A percentile compares a stretch with the other conserved stretches of the same genome.
These are phyloP conservation scores for Trypanosoma vivax DNA, from an alignment of 208 protist genomes.

Conservation along the genomic window DNA sequence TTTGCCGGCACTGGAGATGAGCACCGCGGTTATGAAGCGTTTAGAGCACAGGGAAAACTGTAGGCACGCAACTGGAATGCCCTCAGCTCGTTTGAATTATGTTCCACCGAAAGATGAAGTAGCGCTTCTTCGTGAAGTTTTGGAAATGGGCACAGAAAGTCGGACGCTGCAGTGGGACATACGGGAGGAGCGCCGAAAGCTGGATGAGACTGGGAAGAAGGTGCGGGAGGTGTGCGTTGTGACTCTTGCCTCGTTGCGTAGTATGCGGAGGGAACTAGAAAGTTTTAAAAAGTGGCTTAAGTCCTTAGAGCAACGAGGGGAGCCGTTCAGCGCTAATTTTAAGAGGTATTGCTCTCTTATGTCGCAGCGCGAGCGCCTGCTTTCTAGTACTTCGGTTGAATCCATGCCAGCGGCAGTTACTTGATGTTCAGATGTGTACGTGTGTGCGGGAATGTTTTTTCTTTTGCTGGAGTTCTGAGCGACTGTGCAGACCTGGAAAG, in stretches of 20 bases:
- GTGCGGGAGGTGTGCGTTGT: conserved; percentile 20
- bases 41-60: conserved; percentile 35
- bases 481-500: too few species aligned
- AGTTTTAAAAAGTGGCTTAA: conserved; percentile 28
- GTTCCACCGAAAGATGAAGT: conserved; percentile 60
- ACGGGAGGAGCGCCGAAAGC: conserved; percentile 17
- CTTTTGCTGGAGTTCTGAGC: background rate
- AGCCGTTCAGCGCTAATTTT: conserved; percentile 35
- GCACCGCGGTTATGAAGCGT: conserved; percentile 25
- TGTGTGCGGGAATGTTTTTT: conserved; percentile 5
- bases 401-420: background rate
- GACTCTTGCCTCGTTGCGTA: conserved; percentile 16
- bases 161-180: conserved; percentile 52
- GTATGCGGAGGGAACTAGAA: conserved; percentile 27
- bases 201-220: conserved; percentile 20
- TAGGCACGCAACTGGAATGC: conserved; percentile 20
- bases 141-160: conserved; percentile 66
- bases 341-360: conserved; percentile 20
- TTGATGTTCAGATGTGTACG: conserved; percentile 7
- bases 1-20: background rate
- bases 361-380: background rate
- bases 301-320: conserved; percentile 16
- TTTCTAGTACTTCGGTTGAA: background rate
- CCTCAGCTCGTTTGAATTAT: conserved; percentile 46
- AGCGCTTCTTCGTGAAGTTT: conserved; percentile 56